These are phyloP conservation scores for Pseudonitzschia delicatissima DNA, from an alignment of 108 stramenopile genomes.

Conservation along the genomic window DNA sequence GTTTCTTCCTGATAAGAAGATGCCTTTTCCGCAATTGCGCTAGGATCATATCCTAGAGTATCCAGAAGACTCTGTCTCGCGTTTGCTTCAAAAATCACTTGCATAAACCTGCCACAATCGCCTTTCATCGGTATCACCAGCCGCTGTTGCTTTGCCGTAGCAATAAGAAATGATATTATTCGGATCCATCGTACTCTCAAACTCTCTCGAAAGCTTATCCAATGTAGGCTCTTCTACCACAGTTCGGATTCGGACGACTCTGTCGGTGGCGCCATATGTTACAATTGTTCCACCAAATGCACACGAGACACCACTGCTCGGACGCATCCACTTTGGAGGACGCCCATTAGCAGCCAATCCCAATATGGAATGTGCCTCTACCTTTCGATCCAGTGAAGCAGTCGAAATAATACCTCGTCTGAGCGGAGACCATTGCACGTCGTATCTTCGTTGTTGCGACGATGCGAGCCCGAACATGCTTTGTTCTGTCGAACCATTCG, in stretches of 20 bases:
- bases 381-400: constrained; percentile 94
- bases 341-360: constrained; percentile 70
- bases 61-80: constrained; percentile 86
- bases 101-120: constrained; percentile 93
- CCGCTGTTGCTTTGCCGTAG: constrained; percentile 32
- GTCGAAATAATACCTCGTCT: constrained; percentile 88
- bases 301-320: constrained; percentile 81
- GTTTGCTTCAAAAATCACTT: constrained; percentile 90
- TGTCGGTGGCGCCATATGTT: constrained; percentile 54
- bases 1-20: constrained; percentile 13
- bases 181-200: constrained; percentile 66
- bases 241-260: constrained; percentile 46
- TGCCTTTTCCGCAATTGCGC: constrained; percentile 49
- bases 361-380: constrained; percentile 88
- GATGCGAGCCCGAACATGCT: constrained; percentile 56
- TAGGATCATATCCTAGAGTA: constrained; percentile 93
- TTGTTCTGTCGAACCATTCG: constrained; percentile 35
- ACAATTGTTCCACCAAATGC: constrained; percentile 91
- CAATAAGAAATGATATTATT: constrained; percentile 71
- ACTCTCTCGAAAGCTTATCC: constrained; percentile 50
- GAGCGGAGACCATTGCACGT: constrained; percentile 89
- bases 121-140: constrained; percentile 44
- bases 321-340: constrained; percentile 94
- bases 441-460: constrained; percentile 73
- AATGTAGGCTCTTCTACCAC: constrained; percentile 70